Evolutionary conservation across 2,329 filamentous ascomycete genomes (phyloP).

Genomic region (Hirsutella minnesotensis): DNA sequence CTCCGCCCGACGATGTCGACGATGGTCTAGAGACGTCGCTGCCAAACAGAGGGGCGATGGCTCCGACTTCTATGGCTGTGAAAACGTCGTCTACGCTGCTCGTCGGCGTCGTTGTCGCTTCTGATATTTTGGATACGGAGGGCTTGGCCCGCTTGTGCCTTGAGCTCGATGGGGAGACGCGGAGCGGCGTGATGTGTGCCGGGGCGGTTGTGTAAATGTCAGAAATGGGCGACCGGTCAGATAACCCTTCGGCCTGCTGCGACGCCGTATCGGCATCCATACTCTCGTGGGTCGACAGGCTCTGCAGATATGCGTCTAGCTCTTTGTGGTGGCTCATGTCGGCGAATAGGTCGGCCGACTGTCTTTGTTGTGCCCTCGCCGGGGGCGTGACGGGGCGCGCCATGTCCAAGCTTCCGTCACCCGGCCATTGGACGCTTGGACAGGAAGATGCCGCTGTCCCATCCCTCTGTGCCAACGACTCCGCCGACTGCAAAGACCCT

Average conservation of each 20-base stretch:
- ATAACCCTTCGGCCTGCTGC: not conserved
- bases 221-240: not conserved
- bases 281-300: not conserved
- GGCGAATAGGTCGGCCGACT: conserved; percentile 7
- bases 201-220: not conserved
- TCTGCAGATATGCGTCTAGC: conserved; percentile 6
- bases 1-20: not conserved
- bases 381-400: not conserved
- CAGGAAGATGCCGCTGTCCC: not conserved
- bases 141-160: not conserved
- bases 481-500: not conserved
- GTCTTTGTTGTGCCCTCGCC: conserved; percentile 1
- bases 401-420: not conserved
- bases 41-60: conserved; percentile 1
- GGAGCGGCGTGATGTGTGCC: not conserved
- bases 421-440: not conserved
- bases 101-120: not conserved
- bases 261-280: not conserved
- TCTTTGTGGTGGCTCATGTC: conserved; percentile 7
- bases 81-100: conserved; percentile 2
- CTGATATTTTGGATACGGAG: not conserved
- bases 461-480: not conserved
- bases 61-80: conserved; percentile 6
- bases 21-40: not conserved
- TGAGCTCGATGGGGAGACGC: not conserved